A percentile compares a stretch with the other conserved stretches of the same genome.
Evolutionary conservation across 2,329 filamentous ascomycete genomes (phyloP).

Genomic region (Sordariomycetes sp.): DNA sequence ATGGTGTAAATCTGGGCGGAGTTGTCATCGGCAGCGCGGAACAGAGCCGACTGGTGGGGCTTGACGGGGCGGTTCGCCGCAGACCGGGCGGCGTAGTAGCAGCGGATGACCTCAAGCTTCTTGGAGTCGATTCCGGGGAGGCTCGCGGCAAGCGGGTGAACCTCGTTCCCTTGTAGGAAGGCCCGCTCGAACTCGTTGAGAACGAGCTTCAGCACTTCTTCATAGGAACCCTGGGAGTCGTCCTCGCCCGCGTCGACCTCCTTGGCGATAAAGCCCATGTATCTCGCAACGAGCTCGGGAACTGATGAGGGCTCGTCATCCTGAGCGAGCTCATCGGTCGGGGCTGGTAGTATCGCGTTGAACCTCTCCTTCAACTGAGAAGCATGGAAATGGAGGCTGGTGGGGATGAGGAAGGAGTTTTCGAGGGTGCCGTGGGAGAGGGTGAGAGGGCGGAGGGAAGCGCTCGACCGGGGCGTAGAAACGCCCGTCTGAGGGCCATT

Average conservation of each 20-base stretch:
- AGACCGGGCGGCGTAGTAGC: constrained; percentile 83
- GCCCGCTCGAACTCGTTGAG: constrained; percentile 94
- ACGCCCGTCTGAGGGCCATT: constrained; percentile 90
- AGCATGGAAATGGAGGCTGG: constrained; percentile 90
- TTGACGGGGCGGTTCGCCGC: constrained; percentile 80
- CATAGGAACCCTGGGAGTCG: constrained; percentile 75
- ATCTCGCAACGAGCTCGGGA: constrained; percentile 83
- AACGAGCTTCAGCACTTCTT: constrained; percentile 84
- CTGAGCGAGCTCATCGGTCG: constrained; percentile 93
- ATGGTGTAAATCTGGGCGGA: constrained; percentile 84
- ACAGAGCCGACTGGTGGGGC: constrained; percentile 84
- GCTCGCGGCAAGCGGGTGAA: constrained; percentile 76
- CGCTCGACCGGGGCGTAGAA: constrained; percentile 87
- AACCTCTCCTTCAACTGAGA: constrained; percentile 90
- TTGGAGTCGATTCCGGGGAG: constrained; percentile 87
- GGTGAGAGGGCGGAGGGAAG: constrained; percentile 83
- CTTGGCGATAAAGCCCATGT: constrained; percentile 78
- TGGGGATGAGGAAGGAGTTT: constrained; percentile 90
- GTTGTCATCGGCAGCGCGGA: constrained; percentile 77
- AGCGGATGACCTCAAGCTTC: constrained; percentile 79
- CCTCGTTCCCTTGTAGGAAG: constrained; percentile 91
- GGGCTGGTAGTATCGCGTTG: constrained; percentile 69
- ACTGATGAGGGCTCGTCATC: constrained; percentile 99
- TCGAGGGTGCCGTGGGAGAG: constrained; percentile 91
- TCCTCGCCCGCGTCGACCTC: constrained; percentile 93